Conservation (phyloP, 2,329 filamentous ascomycete genomes). For the Aureobasidium pullulans region DNA sequence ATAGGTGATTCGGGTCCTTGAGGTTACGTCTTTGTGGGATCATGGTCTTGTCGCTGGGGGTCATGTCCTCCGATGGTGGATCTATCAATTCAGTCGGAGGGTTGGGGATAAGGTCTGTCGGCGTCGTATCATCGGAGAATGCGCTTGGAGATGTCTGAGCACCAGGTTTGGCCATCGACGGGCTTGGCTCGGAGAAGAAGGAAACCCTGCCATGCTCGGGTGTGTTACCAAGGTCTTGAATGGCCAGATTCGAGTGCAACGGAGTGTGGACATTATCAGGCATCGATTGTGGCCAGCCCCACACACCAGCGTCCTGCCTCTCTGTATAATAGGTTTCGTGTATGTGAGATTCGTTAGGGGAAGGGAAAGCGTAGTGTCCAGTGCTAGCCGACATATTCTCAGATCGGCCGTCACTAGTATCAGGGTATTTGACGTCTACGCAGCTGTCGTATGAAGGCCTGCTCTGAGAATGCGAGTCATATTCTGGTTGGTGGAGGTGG, state of each 20-base stretch:
- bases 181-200: not conserved
- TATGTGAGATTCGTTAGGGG: not conserved
- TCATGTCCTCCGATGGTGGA: not conserved
- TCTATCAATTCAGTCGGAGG: not conserved
- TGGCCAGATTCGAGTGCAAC: not conserved
- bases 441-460: not conserved
- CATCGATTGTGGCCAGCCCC: not conserved
- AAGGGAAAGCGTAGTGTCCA: not conserved
- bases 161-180: not conserved
- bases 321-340: not conserved
- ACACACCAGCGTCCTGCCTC: not conserved
- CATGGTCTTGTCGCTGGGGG: not conserved
- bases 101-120: not conserved
- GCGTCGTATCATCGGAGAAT: not conserved
- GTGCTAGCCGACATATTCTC: not conserved
- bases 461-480: not conserved
- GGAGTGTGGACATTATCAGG: not conserved
- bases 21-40: constrained; percentile 3
- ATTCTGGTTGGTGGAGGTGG: not conserved
- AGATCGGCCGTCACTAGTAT: not conserved
- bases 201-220: not conserved
- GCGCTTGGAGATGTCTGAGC: not conserved
- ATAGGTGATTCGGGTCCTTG: constrained; percentile 2
- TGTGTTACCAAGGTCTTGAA: too few species aligned
- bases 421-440: not conserved